Conservation (phyloP, 768 basidiomycete genomes). For the Mycena olivaceomarginata region DNA sequence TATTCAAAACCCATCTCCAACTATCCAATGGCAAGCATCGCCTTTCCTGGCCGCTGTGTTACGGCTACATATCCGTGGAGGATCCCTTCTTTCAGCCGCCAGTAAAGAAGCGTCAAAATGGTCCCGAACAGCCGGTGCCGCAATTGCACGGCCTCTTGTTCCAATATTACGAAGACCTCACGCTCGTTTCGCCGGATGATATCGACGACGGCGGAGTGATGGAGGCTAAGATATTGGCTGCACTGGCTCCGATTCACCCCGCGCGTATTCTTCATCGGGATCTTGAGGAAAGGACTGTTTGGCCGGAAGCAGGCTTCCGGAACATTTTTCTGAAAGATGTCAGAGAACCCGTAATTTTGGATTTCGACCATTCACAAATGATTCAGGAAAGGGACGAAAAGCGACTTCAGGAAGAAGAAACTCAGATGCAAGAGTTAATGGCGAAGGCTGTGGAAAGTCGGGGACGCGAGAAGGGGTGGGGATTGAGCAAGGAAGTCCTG, state of each 20-base stretch:
- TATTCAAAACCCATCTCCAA: conserved; percentile 19
- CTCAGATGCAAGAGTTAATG: conserved; percentile 13
- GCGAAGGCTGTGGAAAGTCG: conserved; percentile 6
- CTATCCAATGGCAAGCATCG: not conserved
- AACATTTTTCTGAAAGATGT: conserved; percentile 9
- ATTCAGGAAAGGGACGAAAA: not conserved
- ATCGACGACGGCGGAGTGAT: too few species aligned
- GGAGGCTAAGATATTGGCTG: too few species aligned
- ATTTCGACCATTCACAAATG: conserved; percentile 32
- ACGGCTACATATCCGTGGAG: conserved; percentile 14
- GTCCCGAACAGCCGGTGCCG: too few species aligned
- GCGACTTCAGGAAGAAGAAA: conserved; percentile 11
- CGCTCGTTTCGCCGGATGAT: too few species aligned
- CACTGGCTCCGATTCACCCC: too few species aligned
- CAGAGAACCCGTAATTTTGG: conserved; percentile 22
- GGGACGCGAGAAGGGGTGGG: conserved; percentile 28
- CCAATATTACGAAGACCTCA: too few species aligned
- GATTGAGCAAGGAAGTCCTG: conserved; percentile 23
- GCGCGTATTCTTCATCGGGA: too few species aligned
- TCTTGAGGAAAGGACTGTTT: too few species aligned
- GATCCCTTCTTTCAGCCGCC: too few species aligned
- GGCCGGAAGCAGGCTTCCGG: too few species aligned
- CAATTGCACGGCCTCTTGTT: too few species aligned
- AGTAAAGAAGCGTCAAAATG: too few species aligned
- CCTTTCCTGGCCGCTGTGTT: conserved; percentile 32